phyloP scores from a whole-genome alignment of 257 asterid genomes.

The Solanum pimpinellifolium region DNA sequence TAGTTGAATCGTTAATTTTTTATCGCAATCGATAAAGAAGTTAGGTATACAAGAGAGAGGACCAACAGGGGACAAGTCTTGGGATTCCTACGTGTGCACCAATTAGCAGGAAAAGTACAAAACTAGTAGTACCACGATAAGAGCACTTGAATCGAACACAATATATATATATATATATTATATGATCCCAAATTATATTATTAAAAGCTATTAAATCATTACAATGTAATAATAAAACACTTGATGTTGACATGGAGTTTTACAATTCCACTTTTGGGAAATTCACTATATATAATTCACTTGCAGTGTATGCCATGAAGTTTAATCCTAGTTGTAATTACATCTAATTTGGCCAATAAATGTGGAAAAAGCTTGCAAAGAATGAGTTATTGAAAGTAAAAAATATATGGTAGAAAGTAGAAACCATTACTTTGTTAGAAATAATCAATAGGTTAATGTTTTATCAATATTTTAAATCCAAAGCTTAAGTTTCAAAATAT shows the following conservation, averaged over 20 bases:
- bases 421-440: not conserved
- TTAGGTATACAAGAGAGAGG: slow-evolving; percentile 14
- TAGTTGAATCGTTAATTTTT: too few relatives aligned
- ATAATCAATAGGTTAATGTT: too few relatives aligned
- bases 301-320: not conserved
- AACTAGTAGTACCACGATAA: not conserved
- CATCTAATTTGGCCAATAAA: not conserved
- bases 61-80: not conserved
- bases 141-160: not conserved
- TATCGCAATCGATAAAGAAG: not conserved
- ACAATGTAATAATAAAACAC: not conserved
- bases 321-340: too few relatives aligned
- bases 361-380: not conserved
- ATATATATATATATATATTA: not conserved
- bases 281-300: not conserved
- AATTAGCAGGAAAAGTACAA: slow-evolving; percentile 2
- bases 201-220: not conserved
- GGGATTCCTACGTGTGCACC: slow-evolving; percentile 57
- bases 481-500: not conserved
- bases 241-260: not conserved
- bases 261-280: not conserved
- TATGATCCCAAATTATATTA: not conserved
- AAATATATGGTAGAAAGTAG: too few relatives aligned
- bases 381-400: not conserved
- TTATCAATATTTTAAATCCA: not conserved